Base-by-base conservation (phyloP, 805 yeast species). In the Metschnikowia lachancei region DNA sequence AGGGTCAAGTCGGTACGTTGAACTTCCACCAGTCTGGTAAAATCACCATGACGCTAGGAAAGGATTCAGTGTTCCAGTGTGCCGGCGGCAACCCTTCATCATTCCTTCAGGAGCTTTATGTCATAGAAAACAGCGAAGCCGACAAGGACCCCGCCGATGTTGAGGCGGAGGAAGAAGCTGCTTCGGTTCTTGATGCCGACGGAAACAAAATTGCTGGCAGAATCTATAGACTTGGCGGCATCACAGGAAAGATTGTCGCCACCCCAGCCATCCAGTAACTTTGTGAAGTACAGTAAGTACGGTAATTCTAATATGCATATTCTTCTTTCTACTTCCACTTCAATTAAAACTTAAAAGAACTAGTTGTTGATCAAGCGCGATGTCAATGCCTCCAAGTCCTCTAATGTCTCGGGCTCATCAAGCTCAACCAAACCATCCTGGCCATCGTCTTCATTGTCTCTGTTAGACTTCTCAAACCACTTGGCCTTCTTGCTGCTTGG, bases 381-480 rank as follows among this genome's bases (percentile, higher is more conserved):
- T 2, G 96, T 83, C 70, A 88, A 78, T 41, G 95, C 90, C 73
- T 94, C 99, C 66, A 94, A 77, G 61, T 94, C 99, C 65, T 89
- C 97, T 63, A 94, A 73, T 14, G 96, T 86, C 59, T 88, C 86
- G 13, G 97, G 97, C 58, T 83, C 87, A 56, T 87, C 95, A 38
- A 87, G 74, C 68, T 91, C 96, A 50, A 87, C 70, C 39, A 85
- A 69, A 3, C 49, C 54, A 9, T 63, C 58, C 9, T 62, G 62
- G 35, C 61, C 65, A 10, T 55, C 57, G 3, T 57, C 56, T 12
- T 51, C 52, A 11, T 57, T 60, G 4, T 49, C 39, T 38, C 47
- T 51, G 49, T 46, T 55, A 37, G 65, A 66, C 45, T 63, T 66
- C 53, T 74, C 72, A 55, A 77, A 77, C 83, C 82, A 78, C 57